Evolutionary conservation across 78 protist species (phyloP).

Genomic region (Bodo saltans): DNA sequence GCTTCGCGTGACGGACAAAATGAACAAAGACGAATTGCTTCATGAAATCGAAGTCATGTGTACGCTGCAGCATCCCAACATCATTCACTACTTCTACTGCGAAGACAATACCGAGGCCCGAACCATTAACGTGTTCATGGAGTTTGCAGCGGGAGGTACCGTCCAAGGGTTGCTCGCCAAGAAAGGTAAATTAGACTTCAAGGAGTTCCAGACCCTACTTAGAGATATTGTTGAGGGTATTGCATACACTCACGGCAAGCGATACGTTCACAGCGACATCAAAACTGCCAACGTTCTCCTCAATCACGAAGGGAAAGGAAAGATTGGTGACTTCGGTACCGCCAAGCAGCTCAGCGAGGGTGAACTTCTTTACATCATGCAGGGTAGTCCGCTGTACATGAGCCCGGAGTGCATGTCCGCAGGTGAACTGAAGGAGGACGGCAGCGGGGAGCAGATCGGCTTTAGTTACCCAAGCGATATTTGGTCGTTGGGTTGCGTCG

Average conservation of each 20-base stretch:
- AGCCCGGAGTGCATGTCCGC: constrained; percentile 35
- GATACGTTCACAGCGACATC: constrained; percentile 35
- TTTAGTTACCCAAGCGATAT: constrained; percentile 18
- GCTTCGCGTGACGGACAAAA: neutral
- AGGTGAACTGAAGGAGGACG: neutral
- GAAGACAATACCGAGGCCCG: neutral
- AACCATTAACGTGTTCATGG: constrained; percentile 27
- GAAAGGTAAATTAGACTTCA: neutral
- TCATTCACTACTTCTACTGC: constrained; percentile 26
- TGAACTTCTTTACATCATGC: neutral
- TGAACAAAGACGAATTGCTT: neutral
- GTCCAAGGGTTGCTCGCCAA: neutral
- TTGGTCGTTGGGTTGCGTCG: constrained; percentile 12
- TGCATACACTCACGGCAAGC: neutral
- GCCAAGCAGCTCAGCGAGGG: constrained; percentile 3
- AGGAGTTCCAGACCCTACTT: neutral
- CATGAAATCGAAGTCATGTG: constrained; percentile 10
- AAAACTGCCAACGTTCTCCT: constrained; percentile 43
- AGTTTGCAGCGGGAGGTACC: constrained; percentile 39
- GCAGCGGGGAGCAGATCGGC: no score
- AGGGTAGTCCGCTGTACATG: constrained; percentile 31
- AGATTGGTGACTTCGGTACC: constrained; percentile 45
- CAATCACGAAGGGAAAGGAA: constrained; percentile 6
- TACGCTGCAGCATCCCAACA: constrained; percentile 20
- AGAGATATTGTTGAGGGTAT: constrained; percentile 17